Conservation (phyloP, 768 basidiomycete genomes). For the Boletellus ananiceps region DNA sequence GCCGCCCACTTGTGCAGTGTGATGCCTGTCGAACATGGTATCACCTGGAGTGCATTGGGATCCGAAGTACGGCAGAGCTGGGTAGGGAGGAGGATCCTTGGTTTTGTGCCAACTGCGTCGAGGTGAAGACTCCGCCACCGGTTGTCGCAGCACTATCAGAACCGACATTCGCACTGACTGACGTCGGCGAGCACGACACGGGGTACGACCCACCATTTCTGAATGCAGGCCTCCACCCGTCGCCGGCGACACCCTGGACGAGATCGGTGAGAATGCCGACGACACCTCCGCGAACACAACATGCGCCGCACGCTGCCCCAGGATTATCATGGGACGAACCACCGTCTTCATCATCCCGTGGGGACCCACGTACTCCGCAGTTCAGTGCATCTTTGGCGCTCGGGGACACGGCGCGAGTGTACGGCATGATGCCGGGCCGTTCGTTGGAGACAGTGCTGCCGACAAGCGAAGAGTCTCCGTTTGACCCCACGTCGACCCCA, state of each 20-base stretch:
- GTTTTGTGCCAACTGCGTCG: slow-evolving; percentile 62
- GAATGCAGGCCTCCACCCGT: slow-evolving; percentile 48
- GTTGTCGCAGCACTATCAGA: slow-evolving; percentile 37
- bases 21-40: slow-evolving; percentile 80
- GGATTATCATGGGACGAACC: slow-evolving; percentile 44
- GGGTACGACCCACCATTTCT: slow-evolving; percentile 57
- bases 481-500: slow-evolving; percentile 77
- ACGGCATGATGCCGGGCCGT: slow-evolving; percentile 36
- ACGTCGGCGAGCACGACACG: slow-evolving; percentile 38
- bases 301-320: slow-evolving; percentile 28
- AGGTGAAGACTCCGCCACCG: slow-evolving; percentile 37
- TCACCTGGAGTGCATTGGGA: slow-evolving; percentile 76
- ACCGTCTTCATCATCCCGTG: slow-evolving; percentile 40
- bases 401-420: slow-evolving; percentile 37
- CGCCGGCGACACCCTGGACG: slow-evolving; percentile 51
- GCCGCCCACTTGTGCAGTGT: slow-evolving; percentile 76
- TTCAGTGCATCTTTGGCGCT: slow-evolving; percentile 27
- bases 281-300: slow-evolving; percentile 43
- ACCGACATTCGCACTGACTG: slow-evolving; percentile 67
- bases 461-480: slow-evolving; percentile 49
- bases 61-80: slow-evolving; percentile 55
- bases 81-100: slow-evolving; percentile 77
- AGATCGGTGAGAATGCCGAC: slow-evolving; percentile 34
- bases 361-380: slow-evolving; percentile 54
- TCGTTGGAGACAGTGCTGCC: slow-evolving; percentile 28